Percentiles rank a stretch among this genome's conserved stretches.
Conservation (phyloP, 306 rosid species). For the Casuarina cunninghamiana region DNA sequence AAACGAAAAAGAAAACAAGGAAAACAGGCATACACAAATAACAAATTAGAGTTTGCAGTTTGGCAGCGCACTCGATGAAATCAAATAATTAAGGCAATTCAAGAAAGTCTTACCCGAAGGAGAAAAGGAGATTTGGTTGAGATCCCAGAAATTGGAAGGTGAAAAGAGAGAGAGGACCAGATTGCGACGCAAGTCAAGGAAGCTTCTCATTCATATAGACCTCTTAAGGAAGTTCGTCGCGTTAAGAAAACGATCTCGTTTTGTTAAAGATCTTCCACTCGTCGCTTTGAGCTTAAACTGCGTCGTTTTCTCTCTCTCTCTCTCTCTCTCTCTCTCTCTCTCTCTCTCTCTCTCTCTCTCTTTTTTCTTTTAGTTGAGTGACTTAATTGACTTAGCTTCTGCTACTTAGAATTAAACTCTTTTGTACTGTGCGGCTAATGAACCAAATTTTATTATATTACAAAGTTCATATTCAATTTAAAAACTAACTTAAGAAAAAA, state of each 20-base stretch:
- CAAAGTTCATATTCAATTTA: too few species aligned
- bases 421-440: too few species aligned
- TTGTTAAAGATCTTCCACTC: not conserved
- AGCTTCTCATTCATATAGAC: not conserved
- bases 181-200: not conserved
- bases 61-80: not conserved
- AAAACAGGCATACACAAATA: not conserved
- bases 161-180: not conserved
- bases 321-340: not conserved
- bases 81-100: not conserved
- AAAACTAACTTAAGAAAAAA: too few species aligned
- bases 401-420: too few species aligned
- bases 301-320: not conserved
- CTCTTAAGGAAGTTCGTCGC: not conserved
- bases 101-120: constrained; percentile 12
- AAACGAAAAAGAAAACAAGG: not conserved
- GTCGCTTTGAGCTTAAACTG: not conserved
- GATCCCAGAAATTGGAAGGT: constrained; percentile 8
- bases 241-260: not conserved
- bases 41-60: constrained; percentile 13
- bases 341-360: too few species aligned
- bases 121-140: constrained; percentile 9
- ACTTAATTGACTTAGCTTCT: not conserved
- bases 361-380: not conserved
- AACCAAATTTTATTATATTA: too few species aligned